Evolutionary conservation across 2,329 filamentous ascomycete species (phyloP), one percentile per base, ranked within the genome.

Genomic region (Bipolaris victoriae): DNA sequence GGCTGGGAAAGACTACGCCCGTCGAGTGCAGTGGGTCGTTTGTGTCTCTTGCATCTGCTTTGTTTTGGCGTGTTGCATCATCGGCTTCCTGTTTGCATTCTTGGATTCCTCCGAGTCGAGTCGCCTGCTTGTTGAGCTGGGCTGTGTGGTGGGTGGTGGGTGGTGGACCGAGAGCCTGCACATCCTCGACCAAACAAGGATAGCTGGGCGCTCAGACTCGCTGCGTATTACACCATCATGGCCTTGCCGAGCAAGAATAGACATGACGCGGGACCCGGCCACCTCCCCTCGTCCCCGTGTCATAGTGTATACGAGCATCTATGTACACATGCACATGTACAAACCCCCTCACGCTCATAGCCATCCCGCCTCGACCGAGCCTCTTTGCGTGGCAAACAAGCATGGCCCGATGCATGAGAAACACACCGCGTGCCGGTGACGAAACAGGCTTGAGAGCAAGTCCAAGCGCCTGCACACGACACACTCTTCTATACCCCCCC

Each of bases 171-270:
- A 22, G 36, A 48, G 37, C 54, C 60, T 57, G 52, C 62, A 52
- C 48, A 48, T 52, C 58, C 45, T 54, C 46, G 45, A 49, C 62
- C 36, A 49, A 57, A 54, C 33, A 20, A 58, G 62, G 46, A 44
- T 61, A 60, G 58, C 24, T 20, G 31, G 22, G 26, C 40, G 46
- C 43, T 31, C 39, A 43, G 52, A 49, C 55, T 35, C 31, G 37
- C 48, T 49, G 51, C 41, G 45, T 55, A 63, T 62, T 62, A 62
- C 64, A 58, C 47, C 61, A 58, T 64, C 59, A 62, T 58, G 40
- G 46, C 52, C 36, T 46, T 13, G 26, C 48, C 39, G 45, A 24
- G 46, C 43, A 46, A 57, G 39, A 58, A 63, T 63, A 52, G 52
- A 52, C 22, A 16, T 46, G 45, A 50, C 10, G 18, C 39, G 3